These are phyloP conservation scores for Heterobasidion annosum DNA, from an alignment of 1,284 basidiomycete species.

Conservation along the genomic window DNA sequence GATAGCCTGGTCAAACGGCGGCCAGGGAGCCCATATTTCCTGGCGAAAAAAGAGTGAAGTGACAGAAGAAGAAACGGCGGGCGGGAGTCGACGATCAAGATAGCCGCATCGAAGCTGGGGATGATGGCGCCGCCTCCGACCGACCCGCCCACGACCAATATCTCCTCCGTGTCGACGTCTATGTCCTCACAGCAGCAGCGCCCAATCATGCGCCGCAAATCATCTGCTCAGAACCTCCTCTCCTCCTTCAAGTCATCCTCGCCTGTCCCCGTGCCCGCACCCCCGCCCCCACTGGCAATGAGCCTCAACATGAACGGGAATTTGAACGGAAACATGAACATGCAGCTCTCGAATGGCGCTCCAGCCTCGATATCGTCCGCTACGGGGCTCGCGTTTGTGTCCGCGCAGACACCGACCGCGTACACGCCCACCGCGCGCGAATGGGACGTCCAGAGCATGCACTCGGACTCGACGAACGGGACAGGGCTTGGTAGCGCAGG, in stretches of 20 bases:
- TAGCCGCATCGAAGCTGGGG: too few relatives aligned
- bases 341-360: conserved; percentile 1
- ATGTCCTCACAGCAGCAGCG: conserved; percentile 19
- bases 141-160: neutral
- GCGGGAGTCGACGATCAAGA: too few relatives aligned
- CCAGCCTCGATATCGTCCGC: neutral
- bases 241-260: conserved; percentile 53
- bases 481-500: conserved; percentile 15
- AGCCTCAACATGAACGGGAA: too few relatives aligned
- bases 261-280: conserved; percentile 6
- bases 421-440: conserved; percentile 42
- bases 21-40: too few relatives aligned
- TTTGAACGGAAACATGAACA: conserved; percentile 12
- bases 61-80: too few relatives aligned
- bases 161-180: too few relatives aligned
- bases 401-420: conserved; percentile 24
- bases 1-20: too few relatives aligned
- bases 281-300: conserved; percentile 11
- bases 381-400: neutral
- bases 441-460: conserved; percentile 52
- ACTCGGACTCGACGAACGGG: conserved; percentile 16
- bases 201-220: conserved; percentile 72
- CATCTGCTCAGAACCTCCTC: conserved; percentile 74
- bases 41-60: too few relatives aligned
- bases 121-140: neutral